Evolutionary conservation across 108 stramenopile species (phyloP), one percentile per base, ranked within the genome.

Genomic region (Cyclotella choctawhatcheeana): DNA sequence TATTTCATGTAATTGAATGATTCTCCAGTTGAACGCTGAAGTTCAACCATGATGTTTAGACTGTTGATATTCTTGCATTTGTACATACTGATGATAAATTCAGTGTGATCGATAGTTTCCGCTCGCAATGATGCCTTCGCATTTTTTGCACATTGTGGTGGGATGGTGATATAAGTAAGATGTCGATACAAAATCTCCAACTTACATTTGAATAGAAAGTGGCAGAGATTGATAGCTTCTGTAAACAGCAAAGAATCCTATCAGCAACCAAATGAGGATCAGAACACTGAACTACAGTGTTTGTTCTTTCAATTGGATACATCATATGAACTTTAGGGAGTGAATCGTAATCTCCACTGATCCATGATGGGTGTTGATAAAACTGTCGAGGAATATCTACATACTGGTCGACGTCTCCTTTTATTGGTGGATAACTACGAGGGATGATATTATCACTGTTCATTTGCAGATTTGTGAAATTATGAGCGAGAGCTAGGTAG

Each of bases 101-200:
- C 59, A n/a, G 65, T 67, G n/a, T 67, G 74, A 60, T 75, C 74
- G 7, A 75, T 32, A 13, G 74, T 48, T 53, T 75, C 74, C 5
- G 74, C 74, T 24, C 53, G 22, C 5, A 75, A 47, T 13, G 65
- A 75, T n/a, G 74, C 74, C 58, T 40, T 60, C 21, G 29, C 13
- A 14, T 32, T 13, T 13, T 44, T 2, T 44, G 25, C 18, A 40
- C 40, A 44, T 24, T 5, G 25, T 40, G 60, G 24, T 35, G n/a
- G 17, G 18, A 30, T 3, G 5, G n/a, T 14, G 8, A 8, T 27
- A 32, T 12, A 64, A 14, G 44, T 17, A 17, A n/a, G 44, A 47
- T 3, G 10, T 2, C 21, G 0, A 30, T 10, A 32, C 5, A 7
- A 44, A 61, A 44, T 7, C 20, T 30, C 7, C 26, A 0, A 53